These are phyloP conservation scores for Penicillium occitanis DNA, from an alignment of 2,329 filamentous ascomycete genomes.

Conservation along the genomic window DNA sequence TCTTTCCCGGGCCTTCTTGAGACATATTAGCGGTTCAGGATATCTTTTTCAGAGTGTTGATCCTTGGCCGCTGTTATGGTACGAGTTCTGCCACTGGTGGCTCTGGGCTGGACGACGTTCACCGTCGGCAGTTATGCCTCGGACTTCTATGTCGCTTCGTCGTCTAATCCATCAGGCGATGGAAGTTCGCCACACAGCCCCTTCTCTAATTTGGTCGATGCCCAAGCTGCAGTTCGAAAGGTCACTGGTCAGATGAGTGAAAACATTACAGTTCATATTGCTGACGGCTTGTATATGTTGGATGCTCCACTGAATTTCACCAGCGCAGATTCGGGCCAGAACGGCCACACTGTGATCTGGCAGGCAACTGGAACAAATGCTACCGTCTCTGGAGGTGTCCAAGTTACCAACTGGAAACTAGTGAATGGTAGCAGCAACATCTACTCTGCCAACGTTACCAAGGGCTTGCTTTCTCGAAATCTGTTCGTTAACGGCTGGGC, in stretches of 20 bases:
- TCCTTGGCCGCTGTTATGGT: background rate
- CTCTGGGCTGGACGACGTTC: background rate
- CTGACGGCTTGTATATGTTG: background rate
- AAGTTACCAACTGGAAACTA: conserved; percentile 2
- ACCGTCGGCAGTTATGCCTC: background rate
- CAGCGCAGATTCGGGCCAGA: background rate
- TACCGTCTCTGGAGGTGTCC: background rate
- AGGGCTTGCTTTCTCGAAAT: conserved; percentile 2
- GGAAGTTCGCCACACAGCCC: background rate
- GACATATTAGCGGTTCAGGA: background rate
- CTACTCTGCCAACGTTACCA: background rate
- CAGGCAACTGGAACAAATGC: background rate
- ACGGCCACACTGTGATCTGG: conserved; percentile 2
- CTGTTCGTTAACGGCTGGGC: conserved; percentile 6
- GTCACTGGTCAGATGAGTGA: background rate
- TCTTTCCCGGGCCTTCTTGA: background rate
- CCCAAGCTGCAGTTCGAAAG: conserved; percentile 2
- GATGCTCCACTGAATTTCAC: background rate
- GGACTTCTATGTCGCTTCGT: conserved; percentile 3
- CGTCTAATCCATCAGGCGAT: conserved; percentile 3
- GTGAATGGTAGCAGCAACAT: background rate
- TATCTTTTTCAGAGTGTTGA: background rate
- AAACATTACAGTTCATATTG: background rate
- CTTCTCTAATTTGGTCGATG: conserved; percentile 1
- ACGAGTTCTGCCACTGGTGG: background rate